Evolutionary conservation across 768 basidiomycete genomes (phyloP), one percentile per base, ranked within the genome.

Genomic region (Crepidotus variabilis): DNA sequence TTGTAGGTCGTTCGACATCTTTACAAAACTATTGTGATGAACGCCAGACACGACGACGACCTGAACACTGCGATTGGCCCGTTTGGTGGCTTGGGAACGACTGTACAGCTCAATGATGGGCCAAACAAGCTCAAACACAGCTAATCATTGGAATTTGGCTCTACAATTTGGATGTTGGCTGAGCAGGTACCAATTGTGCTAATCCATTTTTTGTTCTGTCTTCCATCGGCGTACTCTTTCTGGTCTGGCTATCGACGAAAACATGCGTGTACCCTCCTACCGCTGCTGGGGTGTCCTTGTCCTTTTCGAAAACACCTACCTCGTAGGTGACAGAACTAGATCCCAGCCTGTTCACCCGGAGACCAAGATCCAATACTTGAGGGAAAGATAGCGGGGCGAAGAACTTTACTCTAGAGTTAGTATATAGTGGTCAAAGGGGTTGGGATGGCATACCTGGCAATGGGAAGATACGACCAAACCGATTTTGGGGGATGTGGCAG

Each of bases 1-100:
- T 78, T 94, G 83, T 73, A 96, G 90, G 72, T 95, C 92, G 78
- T 77, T 69, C 67, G 91, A 92, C 91, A 93, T 93, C 70, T 75
- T 84, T 76, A 68, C 50, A 52, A 28, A 63, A 62, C 55, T 62
- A 52, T 50, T 56, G 51, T 63, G 63, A 58, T 63, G 61, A 55
- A 63, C 63, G 59, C 51, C 54, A 55, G 49, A 36, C 62, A 55
- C 64, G 57, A 58, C 57, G 62, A 61, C 20, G 47, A 45, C 51
- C 32, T 18, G 16, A 28, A 16, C 32, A 35, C 55, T 60, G 52
- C 55, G 39, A 11, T 43, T 60, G 63, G 58, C 55, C 57, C 59
- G 43, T 55, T 65, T 50, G 57, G 74, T 75, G 74, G 74, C 74
- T 43, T 75, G 72, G 63, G 32, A 62, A 50, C 45, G 69, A 72